phyloP scores from a whole-genome alignment of 768 basidiomycete species.

The Lentinula detonsa region DNA sequence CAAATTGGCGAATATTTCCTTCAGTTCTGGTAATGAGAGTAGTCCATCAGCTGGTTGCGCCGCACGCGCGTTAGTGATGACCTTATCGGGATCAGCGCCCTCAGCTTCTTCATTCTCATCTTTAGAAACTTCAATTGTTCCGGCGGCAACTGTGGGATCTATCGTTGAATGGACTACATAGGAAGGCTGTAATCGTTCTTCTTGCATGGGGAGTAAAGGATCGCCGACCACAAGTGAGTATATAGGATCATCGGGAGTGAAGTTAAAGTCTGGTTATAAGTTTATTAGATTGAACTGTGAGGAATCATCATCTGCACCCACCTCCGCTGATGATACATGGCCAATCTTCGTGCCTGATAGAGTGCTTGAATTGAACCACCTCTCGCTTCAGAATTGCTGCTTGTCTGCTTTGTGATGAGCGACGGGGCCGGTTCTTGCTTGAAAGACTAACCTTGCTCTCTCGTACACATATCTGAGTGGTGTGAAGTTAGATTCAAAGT shows the following conservation, averaged over 20 bases:
- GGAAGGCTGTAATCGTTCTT: slow-evolving; percentile 47
- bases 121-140: slow-evolving; percentile 18
- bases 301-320: slow-evolving; percentile 22
- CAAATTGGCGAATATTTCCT: slow-evolving; percentile 33
- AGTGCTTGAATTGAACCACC: slow-evolving; percentile 47
- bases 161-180: slow-evolving; percentile 69
- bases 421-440: neutral
- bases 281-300: neutral
- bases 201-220: slow-evolving; percentile 48
- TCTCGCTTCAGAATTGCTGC: slow-evolving; percentile 68
- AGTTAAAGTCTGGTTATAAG: slow-evolving; percentile 68
- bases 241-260: slow-evolving; percentile 71
- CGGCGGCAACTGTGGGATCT: slow-evolving; percentile 46
- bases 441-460: slow-evolving; percentile 49
- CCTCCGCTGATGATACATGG: slow-evolving; percentile 84
- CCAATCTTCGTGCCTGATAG: slow-evolving; percentile 46
- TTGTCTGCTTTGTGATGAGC: slow-evolving; percentile 46
- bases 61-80: slow-evolving; percentile 69
- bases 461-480: slow-evolving; percentile 70
- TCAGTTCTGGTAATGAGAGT: slow-evolving; percentile 52
- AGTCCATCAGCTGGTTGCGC: slow-evolving; percentile 63
- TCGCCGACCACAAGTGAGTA: slow-evolving; percentile 74
- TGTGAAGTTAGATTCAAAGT: slow-evolving; percentile 11
- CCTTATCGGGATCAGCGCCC: slow-evolving; percentile 56
- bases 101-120: slow-evolving; percentile 41